Evolutionary conservation across 768 basidiomycete species (phyloP), one percentile per base, ranked within the genome.

Genomic region (Cantharellus anzutake): DNA sequence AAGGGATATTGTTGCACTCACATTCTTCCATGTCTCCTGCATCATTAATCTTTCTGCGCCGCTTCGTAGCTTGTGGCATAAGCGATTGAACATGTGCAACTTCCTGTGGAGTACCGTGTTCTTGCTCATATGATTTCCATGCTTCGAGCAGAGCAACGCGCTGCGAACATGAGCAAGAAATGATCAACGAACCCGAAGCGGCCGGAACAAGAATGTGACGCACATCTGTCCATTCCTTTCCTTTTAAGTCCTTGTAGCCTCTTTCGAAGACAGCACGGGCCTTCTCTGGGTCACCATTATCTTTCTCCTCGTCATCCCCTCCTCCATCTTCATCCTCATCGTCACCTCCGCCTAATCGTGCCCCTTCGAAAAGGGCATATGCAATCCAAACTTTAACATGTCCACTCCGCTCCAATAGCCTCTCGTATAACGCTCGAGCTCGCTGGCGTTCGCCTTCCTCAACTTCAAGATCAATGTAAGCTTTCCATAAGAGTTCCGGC

Each of bases 301-400:
- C 79, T 3, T 78, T 80, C 71, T 80, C 78, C 67, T 80, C 78
- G 59, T 68, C 70, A 48, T 74, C 76, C 14, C 63, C 67, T 56
- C 75, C 74, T 62, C 81, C 83, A 14, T 75, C 74, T 3, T 76
- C 73, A 1, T 72, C 72, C 3, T 80, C 80, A 7, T 85, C 85
- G 4, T 84, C 83, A 7, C 83, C 84, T 58, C 84, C 85, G 44
- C 84, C 75, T 65, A 86, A 83, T 3, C 80, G 73, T 65, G 84
- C 84, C 3, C 81, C 84, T 71, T 98, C 94, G 65, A 97, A 96
- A 65, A 85, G 76, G 0, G 94, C 94, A 70, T 84, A 98, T 58
- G 91, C 83, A 59, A 96, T 88, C 91, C 92, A 98, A 20, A 94
- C 91, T 72, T 97, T 97, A 72, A 91, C 86, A 68, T 98, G 93